These are phyloP conservation scores for Pythium rishiriense DNA, from an alignment of 352 stramenopile genomes.

Conservation along the genomic window DNA sequence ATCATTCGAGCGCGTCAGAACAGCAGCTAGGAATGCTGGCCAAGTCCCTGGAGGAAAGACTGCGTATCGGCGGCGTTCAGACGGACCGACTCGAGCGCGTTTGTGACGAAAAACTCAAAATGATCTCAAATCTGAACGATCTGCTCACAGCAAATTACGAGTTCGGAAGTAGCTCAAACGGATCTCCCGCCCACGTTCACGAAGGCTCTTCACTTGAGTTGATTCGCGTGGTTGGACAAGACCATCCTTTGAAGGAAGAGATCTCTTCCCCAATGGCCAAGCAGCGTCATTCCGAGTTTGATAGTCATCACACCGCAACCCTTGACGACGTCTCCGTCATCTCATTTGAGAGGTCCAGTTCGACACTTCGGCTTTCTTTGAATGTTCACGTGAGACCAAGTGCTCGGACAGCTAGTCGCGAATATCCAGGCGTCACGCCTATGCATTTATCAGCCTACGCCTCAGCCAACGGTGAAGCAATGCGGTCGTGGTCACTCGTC, in stretches of 20 bases:
- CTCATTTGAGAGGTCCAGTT: neutral
- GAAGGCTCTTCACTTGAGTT: neutral
- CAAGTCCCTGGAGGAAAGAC: conserved; percentile 42
- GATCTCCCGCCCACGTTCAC: neutral
- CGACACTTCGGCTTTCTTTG: neutral
- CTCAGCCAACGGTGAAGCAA: neutral
- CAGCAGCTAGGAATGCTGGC: conserved; percentile 50
- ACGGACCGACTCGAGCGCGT: conserved; percentile 43
- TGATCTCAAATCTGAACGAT: conserved; percentile 34
- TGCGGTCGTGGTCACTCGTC: conserved; percentile 15
- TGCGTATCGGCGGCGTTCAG: conserved; percentile 37
- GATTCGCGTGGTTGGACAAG: conserved; percentile 3
- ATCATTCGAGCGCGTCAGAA: conserved; percentile 19
- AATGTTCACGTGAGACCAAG: neutral
- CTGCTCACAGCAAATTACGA: conserved; percentile 25
- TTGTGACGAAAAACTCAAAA: conserved; percentile 41
- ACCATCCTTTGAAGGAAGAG: neutral
- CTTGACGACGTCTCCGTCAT: neutral
- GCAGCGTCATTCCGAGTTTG: neutral
- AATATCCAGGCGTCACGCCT: neutral
- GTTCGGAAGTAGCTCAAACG: neutral
- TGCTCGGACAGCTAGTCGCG: neutral
- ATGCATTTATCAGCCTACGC: neutral
- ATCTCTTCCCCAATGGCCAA: neutral
- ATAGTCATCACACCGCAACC: neutral